Evolutionary conservation across 805 yeast genomes (phyloP).

Genomic region (Yamadazyma tumulicola): DNA sequence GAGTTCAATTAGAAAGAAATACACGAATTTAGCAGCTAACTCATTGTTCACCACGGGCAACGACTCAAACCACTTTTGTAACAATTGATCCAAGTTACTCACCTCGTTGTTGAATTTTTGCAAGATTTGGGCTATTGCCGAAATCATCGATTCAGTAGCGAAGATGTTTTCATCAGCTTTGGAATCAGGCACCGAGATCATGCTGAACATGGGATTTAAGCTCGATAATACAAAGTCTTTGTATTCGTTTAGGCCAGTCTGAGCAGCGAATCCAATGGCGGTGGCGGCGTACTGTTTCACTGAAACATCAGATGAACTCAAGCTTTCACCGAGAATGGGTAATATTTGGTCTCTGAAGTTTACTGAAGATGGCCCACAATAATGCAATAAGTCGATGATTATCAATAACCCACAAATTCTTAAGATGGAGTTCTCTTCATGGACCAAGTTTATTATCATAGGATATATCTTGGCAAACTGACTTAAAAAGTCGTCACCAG

Average conservation of each 20-base stretch:
- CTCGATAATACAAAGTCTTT: conserved; percentile 62
- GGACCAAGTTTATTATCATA: conserved; percentile 55
- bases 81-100: conserved; percentile 59
- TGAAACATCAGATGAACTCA: conserved; percentile 63
- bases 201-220: conserved; percentile 70
- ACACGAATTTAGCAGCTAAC: conserved; percentile 84
- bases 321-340: conserved; percentile 59
- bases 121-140: conserved; percentile 81
- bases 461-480: conserved; percentile 65
- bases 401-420: conserved; percentile 77
- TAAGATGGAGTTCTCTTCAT: conserved; percentile 64
- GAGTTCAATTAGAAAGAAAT: conserved; percentile 68
- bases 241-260: conserved; percentile 63
- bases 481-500: conserved; percentile 55
- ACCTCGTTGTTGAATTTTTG: conserved; percentile 57
- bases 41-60: conserved; percentile 82
- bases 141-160: conserved; percentile 83
- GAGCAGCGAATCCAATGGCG: conserved; percentile 83
- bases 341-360: conserved; percentile 64
- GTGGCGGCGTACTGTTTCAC: conserved; percentile 86
- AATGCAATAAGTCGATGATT: conserved; percentile 77
- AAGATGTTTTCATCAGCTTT: conserved; percentile 77
- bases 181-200: conserved; percentile 75
- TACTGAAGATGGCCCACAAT: conserved; percentile 65
- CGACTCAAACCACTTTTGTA: conserved; percentile 74